A percentile compares a stretch with the other conserved stretches of the same genome.
phyloP scores from a whole-genome alignment of 208 protist species.

The Novymonas esmeraldas region DNA sequence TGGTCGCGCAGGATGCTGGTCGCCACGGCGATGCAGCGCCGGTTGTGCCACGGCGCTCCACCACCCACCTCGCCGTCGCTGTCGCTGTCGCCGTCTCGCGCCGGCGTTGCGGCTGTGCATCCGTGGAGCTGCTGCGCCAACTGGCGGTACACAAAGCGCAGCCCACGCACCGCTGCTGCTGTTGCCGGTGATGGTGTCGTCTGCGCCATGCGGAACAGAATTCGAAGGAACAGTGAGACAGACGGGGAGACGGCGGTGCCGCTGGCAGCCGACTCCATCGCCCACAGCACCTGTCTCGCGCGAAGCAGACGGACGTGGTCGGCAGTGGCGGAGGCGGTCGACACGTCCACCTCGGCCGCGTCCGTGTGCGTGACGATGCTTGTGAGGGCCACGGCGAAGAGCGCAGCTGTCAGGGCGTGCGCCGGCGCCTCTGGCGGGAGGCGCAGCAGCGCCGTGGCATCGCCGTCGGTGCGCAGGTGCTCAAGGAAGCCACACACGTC shows the following conservation, averaged over 20 bases:
- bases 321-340: no score
- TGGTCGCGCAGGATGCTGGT: conserved; percentile 7
- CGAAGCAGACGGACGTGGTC: no score
- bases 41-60: no score
- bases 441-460: background rate
- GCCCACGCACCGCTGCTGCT: background rate
- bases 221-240: background rate
- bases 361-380: background rate
- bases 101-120: background rate
- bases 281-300: no score
- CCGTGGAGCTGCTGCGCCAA: background rate
- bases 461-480: background rate
- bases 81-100: no score
- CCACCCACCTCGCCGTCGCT: no score
- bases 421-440: background rate
- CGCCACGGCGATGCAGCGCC: background rate
- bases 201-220: conserved; percentile 5
- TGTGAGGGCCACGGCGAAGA: background rate
- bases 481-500: conserved; percentile 5
- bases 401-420: background rate
- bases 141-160: conserved; percentile 1
- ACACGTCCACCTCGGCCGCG: no score
- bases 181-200: background rate
- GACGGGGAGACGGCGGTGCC: no score
- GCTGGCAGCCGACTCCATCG: no score